Percentiles rank a stretch among this genome's conserved stretches.
These are phyloP conservation scores for Coemansia sp. DNA, from an alignment of 192 early-diverging fungal species.

Conservation along the genomic window DNA sequence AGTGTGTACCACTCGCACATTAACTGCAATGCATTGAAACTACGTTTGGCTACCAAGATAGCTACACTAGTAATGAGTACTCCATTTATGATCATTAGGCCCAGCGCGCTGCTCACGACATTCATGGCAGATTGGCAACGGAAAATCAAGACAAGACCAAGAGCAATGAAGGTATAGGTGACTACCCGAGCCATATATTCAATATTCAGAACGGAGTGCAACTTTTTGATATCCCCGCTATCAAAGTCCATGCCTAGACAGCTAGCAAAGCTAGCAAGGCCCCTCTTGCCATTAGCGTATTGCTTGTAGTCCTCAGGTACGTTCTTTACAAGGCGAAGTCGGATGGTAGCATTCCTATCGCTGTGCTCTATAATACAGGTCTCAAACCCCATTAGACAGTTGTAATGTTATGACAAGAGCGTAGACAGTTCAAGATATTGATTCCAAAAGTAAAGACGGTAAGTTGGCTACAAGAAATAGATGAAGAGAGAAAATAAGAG, in stretches of 20 bases:
- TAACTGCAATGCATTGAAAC: neutral
- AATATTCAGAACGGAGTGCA: neutral
- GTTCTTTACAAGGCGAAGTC: neutral
- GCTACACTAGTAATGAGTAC: neutral
- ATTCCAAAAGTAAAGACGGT: neutral
- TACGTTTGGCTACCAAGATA: neutral
- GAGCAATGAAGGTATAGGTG: neutral
- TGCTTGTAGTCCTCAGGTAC: neutral
- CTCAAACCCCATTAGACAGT: neutral
- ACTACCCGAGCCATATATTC: neutral
- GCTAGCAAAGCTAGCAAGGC: neutral
- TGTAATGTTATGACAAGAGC: neutral
- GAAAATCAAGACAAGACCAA: neutral
- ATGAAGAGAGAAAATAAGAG: neutral
- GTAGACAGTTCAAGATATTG: neutral
- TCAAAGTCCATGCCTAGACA: neutral
- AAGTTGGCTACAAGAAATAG: neutral
- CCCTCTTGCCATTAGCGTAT: neutral
- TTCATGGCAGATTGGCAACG: neutral
- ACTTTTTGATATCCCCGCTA: neutral
- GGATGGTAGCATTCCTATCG: neutral
- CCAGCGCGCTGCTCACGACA: neutral
- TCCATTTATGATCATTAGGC: neutral
- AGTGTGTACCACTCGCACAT: neutral
- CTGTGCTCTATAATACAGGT: neutral